These are phyloP conservation scores for Spinacia oleracea DNA, from an alignment of 179 eudicot genomes.

Conservation along the genomic window DNA sequence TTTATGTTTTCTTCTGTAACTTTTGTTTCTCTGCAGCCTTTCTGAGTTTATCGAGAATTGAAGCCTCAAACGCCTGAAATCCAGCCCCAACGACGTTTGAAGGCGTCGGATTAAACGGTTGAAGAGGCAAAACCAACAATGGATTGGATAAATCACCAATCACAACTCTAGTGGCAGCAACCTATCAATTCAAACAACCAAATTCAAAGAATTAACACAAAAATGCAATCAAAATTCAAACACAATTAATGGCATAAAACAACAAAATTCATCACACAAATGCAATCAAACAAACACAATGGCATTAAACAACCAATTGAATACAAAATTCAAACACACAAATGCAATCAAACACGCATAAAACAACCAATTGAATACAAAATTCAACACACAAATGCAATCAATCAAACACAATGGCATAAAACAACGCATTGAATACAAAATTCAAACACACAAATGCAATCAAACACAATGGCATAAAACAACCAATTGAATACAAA, in stretches of 20 bases:
- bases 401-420: too few relatives aligned
- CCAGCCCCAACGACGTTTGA: conserved; percentile 67
- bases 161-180: conserved; percentile 57
- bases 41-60: conserved; percentile 61
- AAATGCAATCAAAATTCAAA: too few relatives aligned
- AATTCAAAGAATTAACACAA: background rate
- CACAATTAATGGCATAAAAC: too few relatives aligned
- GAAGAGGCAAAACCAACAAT: conserved; percentile 67
- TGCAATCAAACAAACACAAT: background rate
- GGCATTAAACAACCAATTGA: background rate
- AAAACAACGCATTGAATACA: too few relatives aligned
- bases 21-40: too few relatives aligned
- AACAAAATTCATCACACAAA: too few relatives aligned
- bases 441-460: background rate
- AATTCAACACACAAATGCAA: too few relatives aligned
- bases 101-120: conserved; percentile 38
- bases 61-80: conserved; percentile 62
- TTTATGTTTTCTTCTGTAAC: too few relatives aligned
- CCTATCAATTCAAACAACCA: conserved; percentile 36
- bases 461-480: background rate
- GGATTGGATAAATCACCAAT: conserved; percentile 79
- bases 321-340: conserved; percentile 15
- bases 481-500: background rate
- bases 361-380: too few relatives aligned
- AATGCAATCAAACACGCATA: too few relatives aligned